Percentiles rank a stretch among this genome's conserved stretches.
phyloP scores from a whole-genome alignment of 2,329 filamentous ascomycete genomes.

The Aulographum hederae region DNA sequence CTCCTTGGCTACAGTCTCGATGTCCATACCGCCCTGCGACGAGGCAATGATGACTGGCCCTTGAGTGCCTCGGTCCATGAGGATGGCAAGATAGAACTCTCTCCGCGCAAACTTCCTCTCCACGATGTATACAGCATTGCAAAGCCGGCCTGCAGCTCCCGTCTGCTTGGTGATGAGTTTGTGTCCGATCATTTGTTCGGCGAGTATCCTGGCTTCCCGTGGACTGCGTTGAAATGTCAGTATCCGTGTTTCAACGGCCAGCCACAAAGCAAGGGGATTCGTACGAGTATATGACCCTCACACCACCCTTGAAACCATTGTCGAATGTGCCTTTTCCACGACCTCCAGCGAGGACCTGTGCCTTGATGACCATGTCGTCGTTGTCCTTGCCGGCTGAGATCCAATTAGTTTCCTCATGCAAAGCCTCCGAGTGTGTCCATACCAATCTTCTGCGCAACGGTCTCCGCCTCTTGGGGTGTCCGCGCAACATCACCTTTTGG shows the following conservation, averaged over 20 bases:
- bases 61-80: conserved; percentile 92
- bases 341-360: conserved; percentile 92
- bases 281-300: conserved; percentile 92
- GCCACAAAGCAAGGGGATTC: conserved; percentile 9
- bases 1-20: conserved; percentile 96
- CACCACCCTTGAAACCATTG: conserved; percentile 97
- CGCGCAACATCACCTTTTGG: conserved; percentile 79
- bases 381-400: conserved; percentile 30
- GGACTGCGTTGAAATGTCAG: conserved; percentile 29
- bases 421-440: conserved; percentile 9
- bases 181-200: conserved; percentile 98
- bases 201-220: conserved; percentile 90
- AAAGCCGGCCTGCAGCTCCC: conserved; percentile 78
- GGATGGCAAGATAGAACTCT: conserved; percentile 96
- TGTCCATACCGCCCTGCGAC: conserved; percentile 98
- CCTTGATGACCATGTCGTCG: conserved; percentile 99
- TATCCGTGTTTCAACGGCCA: too few relatives aligned
- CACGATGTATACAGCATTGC: conserved; percentile 96
- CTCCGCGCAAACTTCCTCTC: conserved; percentile 98
- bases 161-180: conserved; percentile 99
- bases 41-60: conserved; percentile 91
- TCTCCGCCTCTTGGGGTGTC: conserved; percentile 72
- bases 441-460: conserved; percentile 78
- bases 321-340: conserved; percentile 96
- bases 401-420: too few relatives aligned